Conservation (phyloP, 177 flowering plant species). For the Vitis hybrid region DNA sequence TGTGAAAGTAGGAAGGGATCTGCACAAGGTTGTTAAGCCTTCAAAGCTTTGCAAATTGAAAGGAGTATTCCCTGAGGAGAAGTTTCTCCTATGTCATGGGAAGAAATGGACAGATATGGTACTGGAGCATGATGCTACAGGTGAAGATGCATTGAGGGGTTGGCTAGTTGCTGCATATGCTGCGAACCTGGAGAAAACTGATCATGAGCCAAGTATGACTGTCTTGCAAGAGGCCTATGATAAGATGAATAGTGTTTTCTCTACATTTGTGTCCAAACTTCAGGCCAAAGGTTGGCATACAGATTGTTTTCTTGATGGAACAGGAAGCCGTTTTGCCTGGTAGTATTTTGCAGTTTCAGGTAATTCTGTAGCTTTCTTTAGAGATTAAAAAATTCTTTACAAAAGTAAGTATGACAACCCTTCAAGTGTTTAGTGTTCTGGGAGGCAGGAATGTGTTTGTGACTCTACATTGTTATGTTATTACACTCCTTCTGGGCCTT, state of each 20-base stretch:
- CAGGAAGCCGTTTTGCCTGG: slow-evolving; percentile 78
- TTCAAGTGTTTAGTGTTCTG: background rate
- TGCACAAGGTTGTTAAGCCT: slow-evolving; percentile 65
- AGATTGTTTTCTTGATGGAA: slow-evolving; percentile 89
- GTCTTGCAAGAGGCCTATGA: slow-evolving; percentile 62
- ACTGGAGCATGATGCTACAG: slow-evolving; percentile 74
- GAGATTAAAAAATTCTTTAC: background rate
- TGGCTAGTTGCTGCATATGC: slow-evolving; percentile 96
- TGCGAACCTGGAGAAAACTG: slow-evolving; percentile 38
- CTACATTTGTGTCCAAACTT: slow-evolving; percentile 59
- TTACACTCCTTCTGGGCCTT: no score
- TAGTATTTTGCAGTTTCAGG: slow-evolving; percentile 17
- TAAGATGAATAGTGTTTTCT: slow-evolving; percentile 53
- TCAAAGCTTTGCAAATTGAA: slow-evolving; percentile 55
- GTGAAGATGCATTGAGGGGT: slow-evolving; percentile 92
- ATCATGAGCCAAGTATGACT: slow-evolving; percentile 12
- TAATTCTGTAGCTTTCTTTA: background rate
- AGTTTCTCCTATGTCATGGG: slow-evolving; percentile 54
- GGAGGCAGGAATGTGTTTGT: background rate
- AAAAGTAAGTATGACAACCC: background rate
- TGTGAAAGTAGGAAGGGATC: slow-evolving; percentile 76
- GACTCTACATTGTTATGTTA: background rate
- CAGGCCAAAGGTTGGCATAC: slow-evolving; percentile 96
- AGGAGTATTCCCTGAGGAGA: slow-evolving; percentile 70
- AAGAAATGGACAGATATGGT: slow-evolving; percentile 68